Evolutionary conservation across 495 filamentous ascomycete genomes (phyloP).

Genomic region (Hamigera avellanea): DNA sequence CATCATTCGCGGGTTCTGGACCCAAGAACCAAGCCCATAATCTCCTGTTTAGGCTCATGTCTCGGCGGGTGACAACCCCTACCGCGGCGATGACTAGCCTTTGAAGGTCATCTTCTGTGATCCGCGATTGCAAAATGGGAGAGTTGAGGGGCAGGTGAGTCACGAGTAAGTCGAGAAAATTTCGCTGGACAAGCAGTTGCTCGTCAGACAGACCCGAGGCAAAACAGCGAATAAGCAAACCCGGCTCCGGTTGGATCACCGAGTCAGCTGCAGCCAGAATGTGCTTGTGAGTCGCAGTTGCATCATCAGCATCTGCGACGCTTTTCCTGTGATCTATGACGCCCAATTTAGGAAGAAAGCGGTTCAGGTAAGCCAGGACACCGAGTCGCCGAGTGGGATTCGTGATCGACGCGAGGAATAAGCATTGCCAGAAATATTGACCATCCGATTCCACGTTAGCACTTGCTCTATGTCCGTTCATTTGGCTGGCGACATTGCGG

Average conservation of each 20-base stretch:
- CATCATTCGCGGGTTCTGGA: constrained; percentile 50
- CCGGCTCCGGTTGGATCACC: constrained; percentile 89
- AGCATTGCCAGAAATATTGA: constrained; percentile 96
- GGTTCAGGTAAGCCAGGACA: constrained; percentile 71
- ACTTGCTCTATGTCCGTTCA: constrained; percentile 27
- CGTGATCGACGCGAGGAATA: constrained; percentile 88
- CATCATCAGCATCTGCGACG: constrained; percentile 13
- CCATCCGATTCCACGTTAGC: constrained; percentile 49
- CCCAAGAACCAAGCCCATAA: constrained; percentile 97
- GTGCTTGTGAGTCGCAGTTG: constrained; percentile 12
- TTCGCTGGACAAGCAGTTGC: constrained; percentile 82
- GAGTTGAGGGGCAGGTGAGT: constrained; percentile 86
- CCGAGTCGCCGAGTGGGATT: constrained; percentile 73
- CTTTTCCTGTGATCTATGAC: constrained; percentile 23
- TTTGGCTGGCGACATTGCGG: constrained; percentile 50
- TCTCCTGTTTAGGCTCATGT: constrained; percentile 92
- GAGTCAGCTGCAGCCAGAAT: constrained; percentile 44
- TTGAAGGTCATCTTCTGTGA: constrained; percentile 63
- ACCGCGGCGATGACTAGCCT: constrained; percentile 70
- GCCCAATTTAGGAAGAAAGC: constrained; percentile 66
- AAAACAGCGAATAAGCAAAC: constrained; percentile 80
- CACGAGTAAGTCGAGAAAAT: constrained; percentile 86
- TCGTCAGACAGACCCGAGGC: constrained; percentile 81
- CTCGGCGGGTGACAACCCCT: constrained; percentile 72
- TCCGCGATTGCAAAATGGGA: constrained; percentile 59